These are phyloP conservation scores for Bryum argenteum DNA, from an alignment of 225 moss, liverwort and hornwort species.

Conservation along the genomic window DNA sequence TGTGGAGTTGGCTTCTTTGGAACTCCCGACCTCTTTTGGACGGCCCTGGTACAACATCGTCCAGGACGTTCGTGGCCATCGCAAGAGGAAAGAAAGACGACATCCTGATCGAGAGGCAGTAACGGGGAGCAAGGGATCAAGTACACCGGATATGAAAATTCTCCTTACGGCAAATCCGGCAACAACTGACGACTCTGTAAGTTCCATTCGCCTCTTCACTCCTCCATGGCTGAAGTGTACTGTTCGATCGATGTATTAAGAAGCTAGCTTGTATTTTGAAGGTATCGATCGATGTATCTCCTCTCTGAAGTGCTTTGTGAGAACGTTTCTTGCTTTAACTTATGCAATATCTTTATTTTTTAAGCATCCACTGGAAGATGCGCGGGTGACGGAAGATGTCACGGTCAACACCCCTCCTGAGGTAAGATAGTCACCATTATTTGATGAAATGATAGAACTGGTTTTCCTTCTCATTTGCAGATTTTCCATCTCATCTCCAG, in stretches of 20 bases:
- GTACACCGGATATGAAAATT: too few species aligned
- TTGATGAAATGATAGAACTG: background rate
- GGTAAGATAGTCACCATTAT: background rate
- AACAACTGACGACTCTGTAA: too few species aligned
- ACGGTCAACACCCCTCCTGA: fast-evolving
- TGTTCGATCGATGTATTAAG: too few species aligned
- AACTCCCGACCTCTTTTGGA: constrained; percentile 8
- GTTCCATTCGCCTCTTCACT: too few species aligned
- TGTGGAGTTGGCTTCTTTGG: constrained; percentile 24
- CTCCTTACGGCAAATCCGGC: too few species aligned
- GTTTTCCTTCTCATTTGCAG: background rate
- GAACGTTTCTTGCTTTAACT: background rate
- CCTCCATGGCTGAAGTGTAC: too few species aligned
- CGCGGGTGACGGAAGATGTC: too few species aligned
- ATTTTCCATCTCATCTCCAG: too few species aligned
- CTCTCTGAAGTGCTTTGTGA: background rate
- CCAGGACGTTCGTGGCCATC: constrained; percentile 13
- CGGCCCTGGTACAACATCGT: constrained; percentile 32
- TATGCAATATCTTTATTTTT: background rate
- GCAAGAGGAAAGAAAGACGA: background rate
- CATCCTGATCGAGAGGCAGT: background rate
- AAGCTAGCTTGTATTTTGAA: too few species aligned
- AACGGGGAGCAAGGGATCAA: too few species aligned
- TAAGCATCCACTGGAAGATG: background rate
- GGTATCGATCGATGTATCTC: too few species aligned